A percentile compares a stretch with the other conserved stretches of the same genome.
phyloP scores from a whole-genome alignment of 768 basidiomycete genomes.

The Lenzites betulinus region DNA sequence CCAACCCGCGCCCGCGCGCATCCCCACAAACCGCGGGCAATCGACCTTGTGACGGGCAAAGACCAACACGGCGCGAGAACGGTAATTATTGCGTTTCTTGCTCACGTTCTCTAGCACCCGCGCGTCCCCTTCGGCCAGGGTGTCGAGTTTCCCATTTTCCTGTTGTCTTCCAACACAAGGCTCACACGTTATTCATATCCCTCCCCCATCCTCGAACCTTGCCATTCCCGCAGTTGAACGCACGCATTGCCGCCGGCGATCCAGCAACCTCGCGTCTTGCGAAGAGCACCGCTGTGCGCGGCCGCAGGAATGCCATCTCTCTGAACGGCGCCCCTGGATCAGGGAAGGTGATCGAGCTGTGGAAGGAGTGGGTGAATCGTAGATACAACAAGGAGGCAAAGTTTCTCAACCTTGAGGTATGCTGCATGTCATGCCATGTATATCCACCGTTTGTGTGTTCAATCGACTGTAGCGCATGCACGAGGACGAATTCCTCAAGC shows the following conservation, averaged over 20 bases:
- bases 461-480: slow-evolving; percentile 61
- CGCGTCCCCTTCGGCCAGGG: slow-evolving; percentile 10
- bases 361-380: slow-evolving; percentile 72
- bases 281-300: slow-evolving; percentile 39
- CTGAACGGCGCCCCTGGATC: slow-evolving; percentile 13
- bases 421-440: slow-evolving; percentile 29
- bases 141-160: slow-evolving; percentile 29
- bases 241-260: slow-evolving; percentile 47
- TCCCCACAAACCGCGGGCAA: slow-evolving; percentile 58
- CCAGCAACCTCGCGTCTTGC: not conserved
- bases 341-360: slow-evolving; percentile 58
- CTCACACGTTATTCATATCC: slow-evolving; percentile 42
- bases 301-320: slow-evolving; percentile 63
- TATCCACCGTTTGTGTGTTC: not conserved
- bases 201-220: slow-evolving; percentile 22
- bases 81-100: slow-evolving; percentile 64
- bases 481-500: slow-evolving; percentile 75
- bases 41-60: slow-evolving; percentile 50
- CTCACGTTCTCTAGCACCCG: slow-evolving; percentile 27
- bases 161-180: slow-evolving; percentile 37
- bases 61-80: slow-evolving; percentile 48
- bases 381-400: slow-evolving; percentile 70
- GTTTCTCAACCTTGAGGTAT: slow-evolving; percentile 83
- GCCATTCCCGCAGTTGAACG: slow-evolving; percentile 40
- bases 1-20: slow-evolving; percentile 51